These are phyloP conservation scores for Xylariaceae sp. DNA, from an alignment of 2,329 filamentous ascomycete genomes.

Conservation along the genomic window DNA sequence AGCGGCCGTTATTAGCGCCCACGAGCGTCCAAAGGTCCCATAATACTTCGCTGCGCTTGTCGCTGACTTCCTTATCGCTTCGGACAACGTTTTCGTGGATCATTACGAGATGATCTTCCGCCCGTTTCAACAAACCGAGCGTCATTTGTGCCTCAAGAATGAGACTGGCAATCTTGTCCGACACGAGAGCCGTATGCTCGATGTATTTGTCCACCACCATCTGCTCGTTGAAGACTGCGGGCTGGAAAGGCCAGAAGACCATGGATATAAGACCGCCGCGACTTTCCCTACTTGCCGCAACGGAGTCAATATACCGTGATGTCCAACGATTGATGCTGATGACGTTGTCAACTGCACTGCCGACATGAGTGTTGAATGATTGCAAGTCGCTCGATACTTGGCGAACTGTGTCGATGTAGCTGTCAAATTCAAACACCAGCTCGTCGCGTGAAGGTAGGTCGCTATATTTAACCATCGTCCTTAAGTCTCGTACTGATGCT, in stretches of 20 bases:
- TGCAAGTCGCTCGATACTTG: slow-evolving; percentile 65
- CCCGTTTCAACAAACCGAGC: slow-evolving; percentile 60
- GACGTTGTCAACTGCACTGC: slow-evolving; percentile 69
- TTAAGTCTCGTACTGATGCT: slow-evolving; percentile 69
- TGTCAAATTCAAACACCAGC: slow-evolving; percentile 71
- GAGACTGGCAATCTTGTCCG: slow-evolving; percentile 65
- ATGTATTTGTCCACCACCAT: slow-evolving; percentile 72
- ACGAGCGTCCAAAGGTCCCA: slow-evolving; percentile 71
- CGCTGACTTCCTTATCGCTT: slow-evolving; percentile 58
- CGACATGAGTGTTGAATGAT: slow-evolving; percentile 74
- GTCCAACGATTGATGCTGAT: slow-evolving; percentile 77
- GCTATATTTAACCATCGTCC: slow-evolving; percentile 69
- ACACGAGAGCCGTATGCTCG: slow-evolving; percentile 66
- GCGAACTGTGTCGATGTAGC: slow-evolving; percentile 68
- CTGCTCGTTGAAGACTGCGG: slow-evolving; percentile 57
- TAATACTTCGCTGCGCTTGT: slow-evolving; percentile 63
- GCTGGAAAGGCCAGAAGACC: slow-evolving; percentile 62
- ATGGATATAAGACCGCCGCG: slow-evolving; percentile 38
- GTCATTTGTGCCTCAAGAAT: slow-evolving; percentile 70
- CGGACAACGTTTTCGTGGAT: slow-evolving; percentile 68
- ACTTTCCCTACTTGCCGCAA: slow-evolving; percentile 41
- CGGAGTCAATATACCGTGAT: slow-evolving; percentile 62
- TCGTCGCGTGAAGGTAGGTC: slow-evolving; percentile 65
- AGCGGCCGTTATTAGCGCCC: slow-evolving; percentile 62
- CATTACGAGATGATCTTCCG: slow-evolving; percentile 66